Conservation (phyloP, 352 stramenopile genomes). For the Thalassiosira hispida region DNA sequence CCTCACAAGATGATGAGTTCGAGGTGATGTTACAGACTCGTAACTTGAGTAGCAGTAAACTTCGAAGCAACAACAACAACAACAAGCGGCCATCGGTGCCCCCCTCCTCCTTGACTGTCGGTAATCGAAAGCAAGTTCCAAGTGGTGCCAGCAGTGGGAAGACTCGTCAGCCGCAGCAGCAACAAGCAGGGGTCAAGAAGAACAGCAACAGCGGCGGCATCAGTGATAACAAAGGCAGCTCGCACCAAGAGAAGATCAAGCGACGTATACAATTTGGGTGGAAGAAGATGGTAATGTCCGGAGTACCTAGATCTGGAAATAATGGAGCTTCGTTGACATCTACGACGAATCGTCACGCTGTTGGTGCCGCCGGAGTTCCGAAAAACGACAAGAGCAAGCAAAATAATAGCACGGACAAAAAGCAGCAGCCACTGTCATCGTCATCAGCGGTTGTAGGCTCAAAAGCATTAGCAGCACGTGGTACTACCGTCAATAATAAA, state of each 20-base stretch:
- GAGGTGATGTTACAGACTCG: background rate
- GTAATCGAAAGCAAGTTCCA: too few relatives aligned
- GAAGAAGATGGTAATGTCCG: background rate
- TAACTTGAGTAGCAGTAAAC: background rate
- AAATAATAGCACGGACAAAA: background rate
- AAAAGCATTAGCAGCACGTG: background rate
- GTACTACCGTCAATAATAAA: too few relatives aligned
- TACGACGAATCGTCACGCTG: background rate
- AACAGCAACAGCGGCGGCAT: too few relatives aligned
- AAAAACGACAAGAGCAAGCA: background rate
- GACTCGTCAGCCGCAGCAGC: too few relatives aligned
- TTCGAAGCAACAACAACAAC: background rate
- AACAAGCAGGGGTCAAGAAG: too few relatives aligned
- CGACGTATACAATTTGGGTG: background rate
- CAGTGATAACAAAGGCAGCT: too few relatives aligned
- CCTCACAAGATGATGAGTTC: background rate
- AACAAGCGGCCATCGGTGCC: background rate
- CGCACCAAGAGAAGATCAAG: too few relatives aligned
- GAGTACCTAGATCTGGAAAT: background rate
- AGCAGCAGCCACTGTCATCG: background rate
- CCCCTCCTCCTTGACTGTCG: background rate
- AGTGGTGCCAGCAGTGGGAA: too few relatives aligned
- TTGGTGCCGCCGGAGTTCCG: background rate
- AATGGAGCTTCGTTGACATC: too few relatives aligned
- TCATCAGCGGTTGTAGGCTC: background rate